These are phyloP conservation scores for Chaetomidium leptoderma DNA, from an alignment of 495 filamentous ascomycete species.

Conservation along the genomic window DNA sequence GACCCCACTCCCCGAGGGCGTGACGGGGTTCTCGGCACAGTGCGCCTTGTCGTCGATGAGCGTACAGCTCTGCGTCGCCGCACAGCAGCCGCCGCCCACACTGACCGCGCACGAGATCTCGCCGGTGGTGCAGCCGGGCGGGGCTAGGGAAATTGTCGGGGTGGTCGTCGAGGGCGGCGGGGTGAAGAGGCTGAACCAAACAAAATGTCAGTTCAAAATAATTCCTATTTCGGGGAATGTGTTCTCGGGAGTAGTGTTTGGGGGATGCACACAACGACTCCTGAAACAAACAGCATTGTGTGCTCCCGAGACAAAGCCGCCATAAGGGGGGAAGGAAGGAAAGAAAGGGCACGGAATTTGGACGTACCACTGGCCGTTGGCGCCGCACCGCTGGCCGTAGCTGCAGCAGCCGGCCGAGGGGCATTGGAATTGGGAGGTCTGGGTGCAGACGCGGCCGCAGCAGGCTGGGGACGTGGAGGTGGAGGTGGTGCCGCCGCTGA, in stretches of 20 bases:
- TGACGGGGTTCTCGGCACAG: conserved; percentile 47
- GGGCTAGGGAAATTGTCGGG: conserved; percentile 13
- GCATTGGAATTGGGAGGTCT: conserved; percentile 34
- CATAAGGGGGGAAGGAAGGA: no score
- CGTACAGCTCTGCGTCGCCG: conserved; percentile 63
- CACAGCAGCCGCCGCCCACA: conserved; percentile 71
- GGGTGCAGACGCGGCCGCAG: conserved; percentile 37
- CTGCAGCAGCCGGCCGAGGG: conserved; percentile 44
- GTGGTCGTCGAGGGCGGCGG: conserved; percentile 21
- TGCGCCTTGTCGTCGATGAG: conserved; percentile 51
- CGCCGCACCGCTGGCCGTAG: conserved; percentile 35
- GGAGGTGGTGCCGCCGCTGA: conserved; percentile 13
- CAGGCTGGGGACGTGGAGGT: conserved; percentile 25
- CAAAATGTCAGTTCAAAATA: no score
- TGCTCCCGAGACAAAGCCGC: no score
- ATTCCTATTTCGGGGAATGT: no score
- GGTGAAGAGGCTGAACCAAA: conserved; percentile 27
- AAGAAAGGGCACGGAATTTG: no score
- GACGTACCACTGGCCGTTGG: conserved; percentile 25
- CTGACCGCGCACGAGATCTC: conserved; percentile 65
- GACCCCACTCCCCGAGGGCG: conserved; percentile 27
- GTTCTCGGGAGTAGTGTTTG: no score
- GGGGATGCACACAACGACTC: no score
- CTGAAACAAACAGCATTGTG: no score
- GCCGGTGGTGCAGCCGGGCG: conserved; percentile 60